Base-by-base conservation (phyloP, 352 stramenopile species). In the Pythium apleroticum region DNA sequence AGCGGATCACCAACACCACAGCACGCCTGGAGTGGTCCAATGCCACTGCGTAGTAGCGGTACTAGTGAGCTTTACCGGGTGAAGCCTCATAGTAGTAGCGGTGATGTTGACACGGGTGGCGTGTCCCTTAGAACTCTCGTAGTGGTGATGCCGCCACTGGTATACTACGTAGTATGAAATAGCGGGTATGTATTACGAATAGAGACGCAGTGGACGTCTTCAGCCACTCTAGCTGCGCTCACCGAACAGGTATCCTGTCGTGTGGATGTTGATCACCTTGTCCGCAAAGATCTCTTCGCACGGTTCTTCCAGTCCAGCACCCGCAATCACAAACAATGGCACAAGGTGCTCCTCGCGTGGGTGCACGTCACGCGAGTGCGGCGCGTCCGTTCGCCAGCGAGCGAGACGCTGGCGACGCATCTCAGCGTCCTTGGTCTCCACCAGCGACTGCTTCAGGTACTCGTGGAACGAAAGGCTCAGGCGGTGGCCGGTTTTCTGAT, bases 271-370 rank as follows among this genome's bases (percentile, higher is more conserved):
- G 37, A 72, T 65, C 8, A 72, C 60, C 8, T 65, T 46, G 28
- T 35, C 49, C 2, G 35, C 25, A n/a, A 72, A 72, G 48, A 72
- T 72, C 66, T 72, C 66, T n/a, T 68, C 54, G 22, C 66, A 72
- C 33, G 66, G 66, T 41, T 78, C 63, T 50, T 88, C 78, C 57
- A 90, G 77, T 6, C 77, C 81, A 1, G 79, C 73, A n/a, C 75
- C 81, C 0, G 81, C 76, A 2, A 74, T 66, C 31, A 90, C 68
- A 5, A 86, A 30, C 25, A 90, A 82, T 33, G 79, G 77, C 66
- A 86, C 78, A 52, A 90, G 76, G 60, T 88, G 77, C 31, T 90
- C 81, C 0, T 77, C 52, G 11, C 74, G 69, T 2, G 70, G 77
- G 37, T 87, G 78, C 3, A 74, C 66, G 33, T 78, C 58, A 0